Percentiles rank a stretch among this genome's conserved stretches.
These are phyloP conservation scores for Stentor roeselii DNA, from an alignment of 73 alveolate genomes.

Conservation along the genomic window DNA sequence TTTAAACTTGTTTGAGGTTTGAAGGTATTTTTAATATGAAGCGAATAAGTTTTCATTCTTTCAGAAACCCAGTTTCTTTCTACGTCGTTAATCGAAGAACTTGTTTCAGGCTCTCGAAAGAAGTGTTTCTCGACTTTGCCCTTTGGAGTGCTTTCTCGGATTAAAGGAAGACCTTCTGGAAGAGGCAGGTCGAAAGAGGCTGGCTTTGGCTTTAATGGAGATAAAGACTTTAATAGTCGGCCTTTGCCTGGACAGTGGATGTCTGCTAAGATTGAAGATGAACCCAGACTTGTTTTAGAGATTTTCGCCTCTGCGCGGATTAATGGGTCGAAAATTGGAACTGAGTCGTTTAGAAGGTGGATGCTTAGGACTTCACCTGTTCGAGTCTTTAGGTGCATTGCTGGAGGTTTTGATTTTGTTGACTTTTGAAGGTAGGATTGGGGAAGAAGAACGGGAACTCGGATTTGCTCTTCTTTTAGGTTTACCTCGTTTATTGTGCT, in stretches of 20 bases:
- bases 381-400: neutral
- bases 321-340: neutral
- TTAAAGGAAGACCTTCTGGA: neutral
- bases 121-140: neutral
- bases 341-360: neutral
- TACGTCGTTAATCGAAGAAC: neutral
- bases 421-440: neutral
- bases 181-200: neutral
- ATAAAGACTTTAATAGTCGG: neutral
- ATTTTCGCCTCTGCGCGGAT: conserved; percentile 8
- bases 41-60: neutral
- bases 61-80: conserved; percentile 15
- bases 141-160: conserved; percentile 5
- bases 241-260: neutral
- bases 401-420: neutral
- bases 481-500: neutral
- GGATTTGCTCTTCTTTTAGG: neutral
- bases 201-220: neutral
- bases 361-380: neutral
- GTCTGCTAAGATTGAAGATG: neutral
- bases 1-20: neutral
- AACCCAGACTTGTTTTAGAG: neutral
- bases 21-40: neutral
- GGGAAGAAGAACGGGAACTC: neutral
- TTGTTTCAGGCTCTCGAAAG: neutral